Conservation (phyloP, 768 basidiomycete genomes). For the Kockovaella imperatae region DNA sequence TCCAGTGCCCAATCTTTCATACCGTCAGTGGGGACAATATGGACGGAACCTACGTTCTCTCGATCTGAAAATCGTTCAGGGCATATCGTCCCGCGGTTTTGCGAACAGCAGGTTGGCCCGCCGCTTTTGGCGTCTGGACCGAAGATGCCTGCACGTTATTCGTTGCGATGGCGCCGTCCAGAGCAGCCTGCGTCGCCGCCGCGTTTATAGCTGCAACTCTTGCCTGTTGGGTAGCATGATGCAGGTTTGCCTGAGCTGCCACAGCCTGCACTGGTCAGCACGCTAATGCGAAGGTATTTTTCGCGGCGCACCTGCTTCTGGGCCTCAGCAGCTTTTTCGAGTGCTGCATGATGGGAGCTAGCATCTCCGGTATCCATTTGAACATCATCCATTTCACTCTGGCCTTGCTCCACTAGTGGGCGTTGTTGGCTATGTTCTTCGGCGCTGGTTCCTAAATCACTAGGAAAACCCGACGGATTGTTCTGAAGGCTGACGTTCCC, state of each 20-base stretch:
- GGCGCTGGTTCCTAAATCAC: too few relatives aligned
- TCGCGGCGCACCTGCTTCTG: slow-evolving; percentile 35
- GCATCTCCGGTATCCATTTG: too few relatives aligned
- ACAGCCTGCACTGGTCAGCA: slow-evolving; percentile 27
- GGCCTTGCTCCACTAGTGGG: too few relatives aligned
- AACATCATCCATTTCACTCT: too few relatives aligned
- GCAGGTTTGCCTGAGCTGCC: slow-evolving; percentile 38
- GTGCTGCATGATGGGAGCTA: too few relatives aligned
- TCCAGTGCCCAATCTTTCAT: slow-evolving; percentile 39
- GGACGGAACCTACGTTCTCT: slow-evolving; percentile 37
- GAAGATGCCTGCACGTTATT: slow-evolving; percentile 11
- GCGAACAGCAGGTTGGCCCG: slow-evolving; percentile 23
- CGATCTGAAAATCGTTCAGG: slow-evolving; percentile 41
- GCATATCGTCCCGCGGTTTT: slow-evolving; percentile 44
- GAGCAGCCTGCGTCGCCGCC: slow-evolving; percentile 41
- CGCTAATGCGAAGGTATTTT: neutral
- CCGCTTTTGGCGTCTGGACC: slow-evolving; percentile 5
- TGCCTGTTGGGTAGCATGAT: slow-evolving; percentile 43
- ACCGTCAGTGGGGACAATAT: neutral
- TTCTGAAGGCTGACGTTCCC: too few relatives aligned
- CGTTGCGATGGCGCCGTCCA: slow-evolving; percentile 15
- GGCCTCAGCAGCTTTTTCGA: slow-evolving; percentile 43
- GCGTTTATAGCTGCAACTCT: slow-evolving; percentile 43
- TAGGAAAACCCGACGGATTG: too few relatives aligned
- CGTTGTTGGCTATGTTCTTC: too few relatives aligned